Conservation (phyloP, 495 filamentous ascomycete species). For the Viridothelium virens region DNA sequence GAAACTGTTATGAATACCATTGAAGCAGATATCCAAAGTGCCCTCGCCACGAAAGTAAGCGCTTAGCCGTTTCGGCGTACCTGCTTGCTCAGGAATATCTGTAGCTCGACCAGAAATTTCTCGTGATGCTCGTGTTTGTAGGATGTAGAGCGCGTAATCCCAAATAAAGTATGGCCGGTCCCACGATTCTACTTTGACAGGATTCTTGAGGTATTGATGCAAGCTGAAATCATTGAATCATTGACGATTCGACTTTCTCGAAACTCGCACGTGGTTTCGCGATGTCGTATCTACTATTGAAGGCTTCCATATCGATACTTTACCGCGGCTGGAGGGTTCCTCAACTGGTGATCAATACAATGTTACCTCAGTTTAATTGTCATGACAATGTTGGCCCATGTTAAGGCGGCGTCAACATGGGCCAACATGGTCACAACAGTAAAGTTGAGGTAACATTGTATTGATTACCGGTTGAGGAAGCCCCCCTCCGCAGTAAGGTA, state of each 20-base stretch:
- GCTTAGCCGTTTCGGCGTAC: not conserved
- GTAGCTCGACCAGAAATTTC: not conserved
- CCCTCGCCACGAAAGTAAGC: not conserved
- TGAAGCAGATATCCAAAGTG: not conserved
- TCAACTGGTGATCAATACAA: not conserved
- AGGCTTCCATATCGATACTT: not conserved
- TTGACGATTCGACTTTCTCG: not conserved
- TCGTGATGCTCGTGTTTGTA: not conserved
- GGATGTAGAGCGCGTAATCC: not conserved
- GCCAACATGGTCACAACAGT: too few relatives aligned
- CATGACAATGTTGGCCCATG: not conserved
- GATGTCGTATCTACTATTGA: not conserved
- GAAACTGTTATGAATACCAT: not conserved
- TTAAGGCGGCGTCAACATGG: too few relatives aligned
- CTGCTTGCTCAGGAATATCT: not conserved
- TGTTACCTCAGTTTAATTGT: not conserved
- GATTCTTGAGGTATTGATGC: not conserved
- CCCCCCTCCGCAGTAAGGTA: too few relatives aligned
- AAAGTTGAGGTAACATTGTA: too few relatives aligned
- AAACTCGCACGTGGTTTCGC: not conserved
- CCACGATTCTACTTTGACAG: not conserved
- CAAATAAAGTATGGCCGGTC: not conserved
- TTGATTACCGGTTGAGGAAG: too few relatives aligned
- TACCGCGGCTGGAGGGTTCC: not conserved
- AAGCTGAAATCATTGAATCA: not conserved